Evolutionary conservation across 2,329 filamentous ascomycete species (phyloP), one percentile per base, ranked within the genome.

Genomic region (Colletotrichum filicis): DNA sequence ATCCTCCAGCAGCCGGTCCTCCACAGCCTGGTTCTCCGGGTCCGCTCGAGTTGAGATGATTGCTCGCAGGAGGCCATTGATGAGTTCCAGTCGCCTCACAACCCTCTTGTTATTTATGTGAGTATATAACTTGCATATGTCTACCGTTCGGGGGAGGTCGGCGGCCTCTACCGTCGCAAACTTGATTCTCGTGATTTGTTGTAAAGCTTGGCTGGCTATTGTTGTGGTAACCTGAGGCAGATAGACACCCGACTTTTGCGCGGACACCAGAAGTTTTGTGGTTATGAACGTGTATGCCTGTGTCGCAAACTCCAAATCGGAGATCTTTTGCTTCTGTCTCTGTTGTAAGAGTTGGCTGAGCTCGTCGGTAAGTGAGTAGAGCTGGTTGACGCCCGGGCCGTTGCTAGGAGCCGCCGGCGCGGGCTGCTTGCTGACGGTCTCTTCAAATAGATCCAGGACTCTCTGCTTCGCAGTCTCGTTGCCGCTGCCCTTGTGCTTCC

Each of bases 1-100:
- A 72, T 83, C 81, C 0, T 76, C 66, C 53, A 80, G 60, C 22
- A 70, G 26, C 8, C 30, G 35, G 12, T 69, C 66, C 7, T 75
- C 58, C 5, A 67, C 63, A n/a, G 26, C 14, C 22, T 12, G 28
- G 28, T 19, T n/a, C 32, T 26, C 62, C 19, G 12, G 37, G 8
- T 35, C 37, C 7, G 59, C 22, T 28, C 26, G 58, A 56, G 28
- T 24, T 37, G 56, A 35, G 11, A 66, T 26, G 30, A 72, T 72
- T 22, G 37, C 53, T n/a, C 62, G 62, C 11, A 75, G 60, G 5
- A 75, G 28, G 4, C 22, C 49, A 26, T 60, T 53, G 30, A 68
- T 56, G 7, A 72, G 55, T 35, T 70, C 69, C 28, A 75, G 42
- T 2, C 73, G 73, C 8, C 28, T 56, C 55, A 26, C 9, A 8